Conservation (phyloP, 2,329 filamentous ascomycete species). For the Triangularia setosa region DNA sequence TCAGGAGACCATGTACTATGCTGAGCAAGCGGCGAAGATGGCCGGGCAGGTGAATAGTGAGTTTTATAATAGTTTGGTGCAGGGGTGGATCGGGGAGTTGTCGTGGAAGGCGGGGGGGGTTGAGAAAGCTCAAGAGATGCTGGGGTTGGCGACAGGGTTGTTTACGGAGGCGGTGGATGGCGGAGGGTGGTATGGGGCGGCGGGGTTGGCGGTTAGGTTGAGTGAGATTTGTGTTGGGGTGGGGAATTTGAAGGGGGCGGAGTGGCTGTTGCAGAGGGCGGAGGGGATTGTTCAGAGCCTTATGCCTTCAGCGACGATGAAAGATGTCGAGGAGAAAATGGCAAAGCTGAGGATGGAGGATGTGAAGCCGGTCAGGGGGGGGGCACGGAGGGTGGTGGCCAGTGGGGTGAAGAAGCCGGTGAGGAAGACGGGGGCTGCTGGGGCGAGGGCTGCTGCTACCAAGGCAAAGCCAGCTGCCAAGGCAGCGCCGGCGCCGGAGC, state of each 20-base stretch:
- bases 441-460: conserved; percentile 28
- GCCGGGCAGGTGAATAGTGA: conserved; percentile 64
- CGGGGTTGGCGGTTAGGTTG: conserved; percentile 51
- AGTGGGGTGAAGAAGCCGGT: conserved; percentile 24
- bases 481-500: conserved; percentile 17
- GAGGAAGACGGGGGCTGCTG: conserved; percentile 27
- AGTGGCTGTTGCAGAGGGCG: conserved; percentile 44
- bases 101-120: conserved; percentile 56
- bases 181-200: conserved; percentile 41
- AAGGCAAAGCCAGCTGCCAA: conserved; percentile 22
- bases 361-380: conserved; percentile 24
- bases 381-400: conserved; percentile 27
- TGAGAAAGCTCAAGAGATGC: conserved; percentile 53
- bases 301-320: conserved; percentile 27
- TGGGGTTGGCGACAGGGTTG: conserved; percentile 49
- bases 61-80: conserved; percentile 52
- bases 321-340: conserved; percentile 37
- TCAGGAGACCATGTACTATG: conserved; percentile 83
- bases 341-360: conserved; percentile 34
- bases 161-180: conserved; percentile 38
- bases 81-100: conserved; percentile 53
- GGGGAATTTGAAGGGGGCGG: conserved; percentile 42
- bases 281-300: conserved; percentile 43
- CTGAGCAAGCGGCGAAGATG: conserved; percentile 76
- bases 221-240: conserved; percentile 53